Conservation (phyloP, 331 rosid species). For the Rhamnella rubrinervis region DNA sequence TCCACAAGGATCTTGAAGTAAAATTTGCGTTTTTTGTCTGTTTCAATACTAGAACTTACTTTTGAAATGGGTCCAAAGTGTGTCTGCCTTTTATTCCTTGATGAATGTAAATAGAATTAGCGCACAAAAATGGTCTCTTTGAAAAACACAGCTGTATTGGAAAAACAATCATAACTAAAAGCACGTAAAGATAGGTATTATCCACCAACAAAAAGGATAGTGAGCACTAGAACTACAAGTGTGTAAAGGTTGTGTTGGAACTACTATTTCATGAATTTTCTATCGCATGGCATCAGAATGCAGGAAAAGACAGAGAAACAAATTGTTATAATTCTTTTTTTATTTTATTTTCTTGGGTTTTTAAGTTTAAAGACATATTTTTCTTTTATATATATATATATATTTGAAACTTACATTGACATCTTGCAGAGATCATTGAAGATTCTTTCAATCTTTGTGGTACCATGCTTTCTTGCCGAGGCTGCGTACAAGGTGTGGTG, state of each 20-base stretch:
- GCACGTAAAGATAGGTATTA: background rate
- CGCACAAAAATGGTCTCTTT: background rate
- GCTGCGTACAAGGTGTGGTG: slow-evolving; percentile 91
- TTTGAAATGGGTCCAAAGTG: too few species aligned
- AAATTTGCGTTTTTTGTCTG: background rate
- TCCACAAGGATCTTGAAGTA: background rate
- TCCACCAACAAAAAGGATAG: background rate
- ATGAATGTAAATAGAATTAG: too few species aligned
- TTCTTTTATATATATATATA: too few species aligned
- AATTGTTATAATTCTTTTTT: background rate
- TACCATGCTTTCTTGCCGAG: slow-evolving; percentile 68
- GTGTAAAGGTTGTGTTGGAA: background rate
- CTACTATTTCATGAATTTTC: background rate
- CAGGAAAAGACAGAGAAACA: background rate
- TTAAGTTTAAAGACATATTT: too few species aligned
- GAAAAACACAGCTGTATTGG: too few species aligned
- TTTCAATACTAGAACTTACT: too few species aligned
- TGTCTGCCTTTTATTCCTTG: too few species aligned
- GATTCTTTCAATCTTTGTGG: slow-evolving; percentile 49
- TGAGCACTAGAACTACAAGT: background rate
- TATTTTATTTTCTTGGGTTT: background rate
- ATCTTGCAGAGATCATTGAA: slow-evolving; percentile 58
- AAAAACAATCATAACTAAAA: background rate
- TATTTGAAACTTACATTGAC: background rate
- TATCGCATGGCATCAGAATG: background rate